These are phyloP conservation scores for Flaveria brownii DNA, from an alignment of 129 eudicot species.

Conservation along the genomic window DNA sequence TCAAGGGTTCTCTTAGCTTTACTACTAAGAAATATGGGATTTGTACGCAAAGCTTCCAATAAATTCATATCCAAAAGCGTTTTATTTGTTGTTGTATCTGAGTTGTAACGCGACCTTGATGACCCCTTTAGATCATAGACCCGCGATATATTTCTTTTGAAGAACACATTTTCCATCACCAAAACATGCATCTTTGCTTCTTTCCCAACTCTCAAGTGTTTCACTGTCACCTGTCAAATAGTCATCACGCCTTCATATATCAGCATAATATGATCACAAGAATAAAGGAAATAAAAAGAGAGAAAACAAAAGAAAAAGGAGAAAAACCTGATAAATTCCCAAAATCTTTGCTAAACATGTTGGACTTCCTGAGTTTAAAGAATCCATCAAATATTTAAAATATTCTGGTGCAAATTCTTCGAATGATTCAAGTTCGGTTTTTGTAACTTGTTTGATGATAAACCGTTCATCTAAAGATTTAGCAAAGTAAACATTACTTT, in stretches of 20 bases:
- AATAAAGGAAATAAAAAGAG: not conserved
- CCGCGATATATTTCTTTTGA: slow-evolving; percentile 55
- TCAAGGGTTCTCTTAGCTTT: slow-evolving; percentile 85
- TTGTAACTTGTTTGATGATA: slow-evolving; percentile 85
- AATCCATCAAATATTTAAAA: slow-evolving; percentile 70
- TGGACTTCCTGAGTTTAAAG: slow-evolving; percentile 78
- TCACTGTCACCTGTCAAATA: slow-evolving; percentile 80
- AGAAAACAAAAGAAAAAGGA: not conserved
- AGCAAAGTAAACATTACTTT: slow-evolving; percentile 92
- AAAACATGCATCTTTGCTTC: slow-evolving; percentile 91
- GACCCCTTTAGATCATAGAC: slow-evolving; percentile 96
- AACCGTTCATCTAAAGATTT: slow-evolving; percentile 89
- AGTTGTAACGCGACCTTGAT: slow-evolving; percentile 75
- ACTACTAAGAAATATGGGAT: slow-evolving; percentile 87
- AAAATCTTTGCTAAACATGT: slow-evolving; percentile 89
- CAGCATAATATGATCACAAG: slow-evolving; percentile 20
- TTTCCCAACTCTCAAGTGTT: slow-evolving; percentile 66
- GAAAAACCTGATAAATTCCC: slow-evolving; percentile 84
- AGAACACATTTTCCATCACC: slow-evolving; percentile 95
- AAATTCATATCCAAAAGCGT: slow-evolving; percentile 82
- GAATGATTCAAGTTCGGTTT: slow-evolving; percentile 89
- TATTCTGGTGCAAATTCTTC: slow-evolving; percentile 78
- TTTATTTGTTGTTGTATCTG: slow-evolving; percentile 70
- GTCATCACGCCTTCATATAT: not conserved
- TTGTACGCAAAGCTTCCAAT: slow-evolving; percentile 72